Percentiles rank a stretch among this genome's conserved stretches.
Conservation (phyloP, 768 basidiomycete genomes). For the Termitomyces sp. region DNA sequence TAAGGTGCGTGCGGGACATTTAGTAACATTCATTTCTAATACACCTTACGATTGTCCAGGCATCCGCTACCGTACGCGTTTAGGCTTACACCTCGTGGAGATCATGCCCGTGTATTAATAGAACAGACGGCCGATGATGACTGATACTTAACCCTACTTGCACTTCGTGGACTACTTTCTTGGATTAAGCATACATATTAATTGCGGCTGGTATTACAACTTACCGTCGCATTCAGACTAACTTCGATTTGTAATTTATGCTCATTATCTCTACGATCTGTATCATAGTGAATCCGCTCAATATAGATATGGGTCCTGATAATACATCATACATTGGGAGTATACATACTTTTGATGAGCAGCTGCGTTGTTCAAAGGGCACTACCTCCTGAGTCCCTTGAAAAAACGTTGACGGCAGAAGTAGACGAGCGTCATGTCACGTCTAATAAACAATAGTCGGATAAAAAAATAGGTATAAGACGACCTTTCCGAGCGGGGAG, state of each 20-base stretch:
- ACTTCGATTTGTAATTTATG: background rate
- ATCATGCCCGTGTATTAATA: conserved; percentile 20
- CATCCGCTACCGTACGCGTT: conserved; percentile 29
- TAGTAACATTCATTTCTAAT: background rate
- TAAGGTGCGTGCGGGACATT: conserved; percentile 26
- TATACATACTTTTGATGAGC: background rate
- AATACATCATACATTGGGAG: background rate
- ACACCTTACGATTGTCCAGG: conserved; percentile 11
- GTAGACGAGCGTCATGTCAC: background rate
- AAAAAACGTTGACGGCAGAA: background rate
- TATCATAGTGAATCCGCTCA: background rate
- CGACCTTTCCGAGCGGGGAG: background rate
- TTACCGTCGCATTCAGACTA: background rate
- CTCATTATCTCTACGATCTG: background rate
- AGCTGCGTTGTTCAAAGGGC: background rate
- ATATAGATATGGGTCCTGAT: background rate
- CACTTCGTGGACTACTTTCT: background rate
- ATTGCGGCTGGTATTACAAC: too few relatives aligned
- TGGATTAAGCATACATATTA: background rate
- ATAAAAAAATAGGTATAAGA: background rate
- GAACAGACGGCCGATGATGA: conserved; percentile 21
- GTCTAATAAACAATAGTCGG: background rate
- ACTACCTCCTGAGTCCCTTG: background rate
- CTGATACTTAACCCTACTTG: background rate
- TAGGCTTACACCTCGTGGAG: conserved; percentile 25